Percentiles rank a stretch among this genome's conserved stretches.
phyloP scores from a whole-genome alignment of 1,139 yeast species.

The Pichia sp. region DNA sequence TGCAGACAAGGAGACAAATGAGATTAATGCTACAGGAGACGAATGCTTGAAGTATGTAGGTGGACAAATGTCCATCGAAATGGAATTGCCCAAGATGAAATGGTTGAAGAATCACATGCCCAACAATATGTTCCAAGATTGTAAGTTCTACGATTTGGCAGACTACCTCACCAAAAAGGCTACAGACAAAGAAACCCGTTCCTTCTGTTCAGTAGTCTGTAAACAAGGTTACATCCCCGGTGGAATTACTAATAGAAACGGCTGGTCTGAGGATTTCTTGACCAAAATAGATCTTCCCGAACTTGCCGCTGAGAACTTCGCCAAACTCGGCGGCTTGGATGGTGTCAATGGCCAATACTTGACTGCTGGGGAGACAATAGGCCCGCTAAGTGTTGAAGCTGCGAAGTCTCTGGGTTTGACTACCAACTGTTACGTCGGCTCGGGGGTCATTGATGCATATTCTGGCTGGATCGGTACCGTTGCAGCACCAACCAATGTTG shows the following conservation, averaged over 20 bases:
- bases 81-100: conserved; percentile 95
- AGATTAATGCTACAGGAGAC: conserved; percentile 74
- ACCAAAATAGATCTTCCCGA: conserved; percentile 64
- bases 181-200: conserved; percentile 78
- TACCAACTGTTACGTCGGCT: conserved; percentile 75
- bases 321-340: conserved; percentile 77
- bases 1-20: conserved; percentile 78
- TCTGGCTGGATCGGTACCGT: conserved; percentile 99
- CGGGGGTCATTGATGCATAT: conserved; percentile 95
- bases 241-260: conserved; percentile 82
- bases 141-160: conserved; percentile 87
- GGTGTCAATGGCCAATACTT: conserved; percentile 64
- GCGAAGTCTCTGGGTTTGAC: conserved; percentile 86
- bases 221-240: conserved; percentile 92
- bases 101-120: conserved; percentile 92
- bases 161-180: conserved; percentile 89
- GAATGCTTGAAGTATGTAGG: conserved; percentile 86
- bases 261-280: conserved; percentile 85
- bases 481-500: conserved; percentile 64
- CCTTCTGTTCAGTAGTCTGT: conserved; percentile 87
- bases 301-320: conserved; percentile 67
- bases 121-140: conserved; percentile 45
- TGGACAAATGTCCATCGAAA: conserved; percentile 95
- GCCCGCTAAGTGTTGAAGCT: conserved; percentile 54
- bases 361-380: conserved; percentile 86